Conservation (phyloP, 164 flowering plant genomes). For the Chimonanthus salicifolius region DNA sequence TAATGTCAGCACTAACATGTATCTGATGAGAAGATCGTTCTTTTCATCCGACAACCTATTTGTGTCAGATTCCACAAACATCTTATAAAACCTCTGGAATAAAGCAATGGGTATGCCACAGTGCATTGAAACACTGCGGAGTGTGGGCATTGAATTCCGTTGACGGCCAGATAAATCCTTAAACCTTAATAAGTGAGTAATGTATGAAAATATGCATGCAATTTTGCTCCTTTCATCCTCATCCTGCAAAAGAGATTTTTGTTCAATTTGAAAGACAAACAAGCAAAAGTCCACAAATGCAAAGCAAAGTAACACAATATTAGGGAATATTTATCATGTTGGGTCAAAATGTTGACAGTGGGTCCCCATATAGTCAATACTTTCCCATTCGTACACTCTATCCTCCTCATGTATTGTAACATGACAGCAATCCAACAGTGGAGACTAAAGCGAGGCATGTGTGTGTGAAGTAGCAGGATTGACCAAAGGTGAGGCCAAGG, state of each 20-base stretch:
- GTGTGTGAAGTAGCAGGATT: too few species aligned
- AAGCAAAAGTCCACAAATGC: neutral
- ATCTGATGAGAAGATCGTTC: conserved; percentile 50
- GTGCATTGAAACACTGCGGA: conserved; percentile 36
- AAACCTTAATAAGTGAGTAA: conserved; percentile 67
- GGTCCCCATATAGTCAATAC: too few species aligned
- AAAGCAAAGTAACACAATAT: too few species aligned
- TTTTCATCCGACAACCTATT: conserved; percentile 42
- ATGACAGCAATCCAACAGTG: too few species aligned
- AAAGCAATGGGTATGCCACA: conserved; percentile 54
- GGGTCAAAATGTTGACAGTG: too few species aligned
- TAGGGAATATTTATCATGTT: too few species aligned
- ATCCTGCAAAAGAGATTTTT: conserved; percentile 31
- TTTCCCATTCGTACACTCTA: too few species aligned
- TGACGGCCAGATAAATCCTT: conserved; percentile 33
- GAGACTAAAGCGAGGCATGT: too few species aligned
- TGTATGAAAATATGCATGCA: conserved; percentile 61
- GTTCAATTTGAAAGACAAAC: neutral
- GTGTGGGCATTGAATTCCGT: conserved; percentile 16
- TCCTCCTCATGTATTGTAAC: too few species aligned
- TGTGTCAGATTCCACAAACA: conserved; percentile 42
- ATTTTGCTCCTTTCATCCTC: conserved; percentile 44
- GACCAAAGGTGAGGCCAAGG: too few species aligned
- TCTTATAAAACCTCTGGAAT: conserved; percentile 33
- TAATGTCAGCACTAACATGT: conserved; percentile 75